Evolutionary conservation across 495 filamentous ascomycete species (phyloP).

Genomic region (Extremus antarcticus): DNA sequence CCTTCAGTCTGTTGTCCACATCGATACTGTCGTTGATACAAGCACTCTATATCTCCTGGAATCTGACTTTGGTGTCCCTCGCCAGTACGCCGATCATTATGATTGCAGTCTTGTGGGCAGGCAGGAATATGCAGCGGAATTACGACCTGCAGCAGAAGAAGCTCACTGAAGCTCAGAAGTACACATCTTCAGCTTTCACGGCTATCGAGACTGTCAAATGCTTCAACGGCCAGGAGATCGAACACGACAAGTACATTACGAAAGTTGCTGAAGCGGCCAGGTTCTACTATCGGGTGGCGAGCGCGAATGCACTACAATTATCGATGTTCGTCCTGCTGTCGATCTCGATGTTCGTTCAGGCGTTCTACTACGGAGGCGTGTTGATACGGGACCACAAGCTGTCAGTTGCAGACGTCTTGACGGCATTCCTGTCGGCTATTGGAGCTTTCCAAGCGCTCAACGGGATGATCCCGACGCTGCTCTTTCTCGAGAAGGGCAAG

Average conservation of each 20-base stretch:
- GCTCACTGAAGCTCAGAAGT: constrained; percentile 61
- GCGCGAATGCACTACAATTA: constrained; percentile 56
- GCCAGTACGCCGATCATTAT: constrained; percentile 61
- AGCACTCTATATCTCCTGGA: constrained; percentile 71
- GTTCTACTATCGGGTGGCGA: constrained; percentile 57
- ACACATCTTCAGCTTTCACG: constrained; percentile 53
- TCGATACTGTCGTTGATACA: constrained; percentile 52
- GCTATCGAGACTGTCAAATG: constrained; percentile 82
- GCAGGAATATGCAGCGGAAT: constrained; percentile 48
- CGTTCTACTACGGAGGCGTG: constrained; percentile 78
- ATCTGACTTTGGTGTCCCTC: constrained; percentile 72
- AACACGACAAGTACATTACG: constrained; percentile 51
- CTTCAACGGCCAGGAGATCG: constrained; percentile 66
- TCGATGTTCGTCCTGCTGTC: constrained; percentile 62
- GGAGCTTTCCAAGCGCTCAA: constrained; percentile 65
- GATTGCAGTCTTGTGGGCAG: constrained; percentile 46
- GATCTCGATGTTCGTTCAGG: constrained; percentile 73
- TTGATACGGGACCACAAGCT: constrained; percentile 47
- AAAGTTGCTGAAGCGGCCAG: constrained; percentile 48
- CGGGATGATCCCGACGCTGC: constrained; percentile 59
- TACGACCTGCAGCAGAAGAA: constrained; percentile 60
- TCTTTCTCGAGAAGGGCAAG: constrained; percentile 69
- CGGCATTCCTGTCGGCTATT: constrained; percentile 74
- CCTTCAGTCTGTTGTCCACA: constrained; percentile 50
- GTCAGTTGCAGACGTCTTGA: constrained; percentile 60